Evolutionary conservation across 2,329 filamentous ascomycete genomes (phyloP), one percentile per base, ranked within the genome.

Genomic region (Aspergillus sp.): DNA sequence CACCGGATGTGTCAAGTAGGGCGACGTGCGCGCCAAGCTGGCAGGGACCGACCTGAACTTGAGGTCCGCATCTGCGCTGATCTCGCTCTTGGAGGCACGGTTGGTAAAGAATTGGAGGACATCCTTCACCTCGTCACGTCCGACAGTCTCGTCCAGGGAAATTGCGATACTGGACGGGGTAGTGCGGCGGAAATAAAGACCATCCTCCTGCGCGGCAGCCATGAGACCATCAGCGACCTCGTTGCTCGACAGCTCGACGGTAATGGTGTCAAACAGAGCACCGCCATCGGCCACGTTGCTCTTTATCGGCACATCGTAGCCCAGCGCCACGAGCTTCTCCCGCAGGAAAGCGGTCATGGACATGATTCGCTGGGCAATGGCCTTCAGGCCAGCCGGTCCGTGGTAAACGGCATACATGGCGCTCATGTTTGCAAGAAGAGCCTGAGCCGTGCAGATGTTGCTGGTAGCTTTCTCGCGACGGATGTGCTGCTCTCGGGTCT

Each of bases 361-460:
- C 47, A 86, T 75, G 43, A 83, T 74, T 43, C 80, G 76, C 56
- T 88, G 74, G 1, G 89, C 88, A 54, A 95, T 95, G 10, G 76
- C 73, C 61, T 78, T 86, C 31, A 96, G 66, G 12, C 88, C 86
- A 33, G 77, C 62, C 1, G 89, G 89, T 3, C 89, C 89, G 56
- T 96, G 89, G 60, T 95, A 96, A 33, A 95, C 72, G 32, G 86
- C 88, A 55, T 94, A 96, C 66, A 95, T 81, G 34, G 88, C 86
- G 47, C 78, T 89, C 85, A 95, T 95, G 60, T 96, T 96, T 24
- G 89, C 89, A 32, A 95, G 69, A 15, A 96, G 67, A 6, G 89
- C 89, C 63, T 96, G 89, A 1, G 89, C 88, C 1, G 89, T 96
- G 67, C 89, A 96, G 38, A 95, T 88, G 55, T 96, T 96, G 68